Base-by-base conservation (phyloP, 768 basidiomycete genomes). In the Agrocybe praecox region DNA sequence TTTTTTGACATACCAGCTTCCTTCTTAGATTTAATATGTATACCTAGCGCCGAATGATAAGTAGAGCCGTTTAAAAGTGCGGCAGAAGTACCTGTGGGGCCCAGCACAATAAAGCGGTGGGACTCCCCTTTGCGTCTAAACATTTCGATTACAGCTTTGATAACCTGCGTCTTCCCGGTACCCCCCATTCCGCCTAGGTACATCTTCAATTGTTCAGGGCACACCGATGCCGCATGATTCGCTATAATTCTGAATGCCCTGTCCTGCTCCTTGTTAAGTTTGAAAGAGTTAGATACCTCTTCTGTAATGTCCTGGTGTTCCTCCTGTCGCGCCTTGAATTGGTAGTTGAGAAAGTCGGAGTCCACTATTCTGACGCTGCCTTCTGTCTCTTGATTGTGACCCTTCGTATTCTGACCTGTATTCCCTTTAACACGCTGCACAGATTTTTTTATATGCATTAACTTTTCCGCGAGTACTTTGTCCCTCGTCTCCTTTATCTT, bases 101-200 rank as follows among this genome's bases (percentile, higher is more conserved):
- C 66, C 4, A 68, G 9, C 3, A 65, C 34, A 1, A 65, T 9
- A 42, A 68, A 65, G 9, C 62, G 22, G 36, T 67, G 54, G 0
- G 57, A 49, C 43, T 63, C 59, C 4, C 51, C 53, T 22, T 44
- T 36, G 14, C 9, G 10, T 7, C 26, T 17, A 36, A 74, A 74
- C 22, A 70, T 63, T n/a, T 48, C 4, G 2, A 63, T 50, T 10
- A 70, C 2, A 17, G 72, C 65, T 46, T 68, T 58, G 2, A 76
- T 61, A 0, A 76, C 71, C 26, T 69, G 67, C 0, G 67, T 63
- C 54, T 75, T 76, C 0, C 73, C 71, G 11, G 72, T 72, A 0
- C 73, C 74, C 14, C 69, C 73, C 64, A 72, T 71, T 0, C 74
- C 75, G 17, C 71, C 73, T 0, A 75, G 48, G 52, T 73, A 69